Conservation (phyloP, 768 basidiomycete species). For the Mycena polygramma region DNA sequence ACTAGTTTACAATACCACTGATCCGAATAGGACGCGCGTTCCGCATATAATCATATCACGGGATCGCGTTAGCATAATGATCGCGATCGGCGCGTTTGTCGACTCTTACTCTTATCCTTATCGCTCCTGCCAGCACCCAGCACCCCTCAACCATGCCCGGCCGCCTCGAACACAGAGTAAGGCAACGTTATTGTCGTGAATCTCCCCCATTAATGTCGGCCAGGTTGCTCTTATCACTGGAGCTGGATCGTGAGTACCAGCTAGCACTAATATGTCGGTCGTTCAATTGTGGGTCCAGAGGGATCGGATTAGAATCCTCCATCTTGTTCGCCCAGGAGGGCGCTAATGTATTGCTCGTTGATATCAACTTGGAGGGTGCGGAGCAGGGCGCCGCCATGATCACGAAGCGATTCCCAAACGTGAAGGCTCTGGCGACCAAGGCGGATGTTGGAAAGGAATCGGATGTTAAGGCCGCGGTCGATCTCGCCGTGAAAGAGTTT, state of each 20-base stretch:
- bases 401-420: constrained; percentile 73
- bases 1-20: background rate
- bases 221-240: constrained; percentile 89
- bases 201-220: constrained; percentile 6
- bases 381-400: constrained; percentile 77
- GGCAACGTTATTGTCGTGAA: constrained; percentile 30
- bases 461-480: constrained; percentile 87
- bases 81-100: constrained; percentile 12
- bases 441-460: constrained; percentile 92
- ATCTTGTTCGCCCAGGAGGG: constrained; percentile 96
- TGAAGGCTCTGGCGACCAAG: constrained; percentile 76
- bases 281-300: constrained; percentile 60
- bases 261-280: background rate
- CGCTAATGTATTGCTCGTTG: constrained; percentile 89
- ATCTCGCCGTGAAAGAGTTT: constrained; percentile 83
- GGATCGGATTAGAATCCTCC: constrained; percentile 97
- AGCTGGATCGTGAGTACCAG: constrained; percentile 80
- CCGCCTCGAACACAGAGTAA: constrained; percentile 77
- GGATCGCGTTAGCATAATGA: constrained; percentile 19
- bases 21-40: background rate
- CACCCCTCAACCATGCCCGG: constrained; percentile 62
- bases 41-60: constrained; percentile 4
- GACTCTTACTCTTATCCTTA: constrained; percentile 15
- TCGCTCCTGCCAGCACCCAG: constrained; percentile 12
- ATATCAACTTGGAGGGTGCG: constrained; percentile 85